These are phyloP conservation scores for Chytriomyces hyalinus DNA, from an alignment of 192 early-diverging fungal genomes.

Conservation along the genomic window DNA sequence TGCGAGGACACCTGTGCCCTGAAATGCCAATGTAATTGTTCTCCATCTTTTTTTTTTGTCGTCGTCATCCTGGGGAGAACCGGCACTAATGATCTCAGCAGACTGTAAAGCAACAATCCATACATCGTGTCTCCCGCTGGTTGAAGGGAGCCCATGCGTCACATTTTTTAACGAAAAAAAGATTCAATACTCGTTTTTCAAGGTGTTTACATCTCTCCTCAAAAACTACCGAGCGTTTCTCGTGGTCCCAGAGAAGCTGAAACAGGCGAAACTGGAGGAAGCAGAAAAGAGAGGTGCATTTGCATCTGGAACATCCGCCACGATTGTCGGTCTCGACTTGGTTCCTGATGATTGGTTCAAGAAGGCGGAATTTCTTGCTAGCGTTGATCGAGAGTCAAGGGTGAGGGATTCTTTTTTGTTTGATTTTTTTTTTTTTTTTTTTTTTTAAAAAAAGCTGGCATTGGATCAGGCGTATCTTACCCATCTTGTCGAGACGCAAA, in stretches of 20 bases:
- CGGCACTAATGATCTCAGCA: constrained; percentile 26
- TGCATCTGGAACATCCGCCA: constrained; percentile 4
- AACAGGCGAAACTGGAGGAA: constrained; percentile 31
- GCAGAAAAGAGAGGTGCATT: constrained; percentile 9
- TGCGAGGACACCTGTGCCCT: constrained; percentile 22
- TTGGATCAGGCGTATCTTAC: constrained; percentile 63
- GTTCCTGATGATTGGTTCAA: constrained; percentile 59
- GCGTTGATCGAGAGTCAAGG: constrained; percentile 58
- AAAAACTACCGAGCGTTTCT: constrained; percentile 72
- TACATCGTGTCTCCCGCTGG: constrained; percentile 44
- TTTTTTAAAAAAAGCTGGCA: neutral
- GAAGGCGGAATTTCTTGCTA: constrained; percentile 65
- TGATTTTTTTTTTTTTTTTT: constrained; percentile 19
- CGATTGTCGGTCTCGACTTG: constrained; percentile 41
- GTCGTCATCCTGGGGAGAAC: neutral
- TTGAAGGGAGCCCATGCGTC: constrained; percentile 58
- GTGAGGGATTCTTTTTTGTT: constrained; percentile 38
- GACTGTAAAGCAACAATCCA: constrained; percentile 61
- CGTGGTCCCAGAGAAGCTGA: constrained; percentile 42
- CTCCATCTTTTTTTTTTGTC: neutral
- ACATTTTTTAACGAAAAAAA: constrained; percentile 71
- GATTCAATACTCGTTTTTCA: constrained; percentile 69
- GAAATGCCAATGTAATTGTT: constrained; percentile 48
- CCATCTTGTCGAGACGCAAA: constrained; percentile 71
- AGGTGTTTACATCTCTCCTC: constrained; percentile 77